Percentiles rank a stretch among this genome's conserved stretches.
phyloP scores from a whole-genome alignment of 2,329 filamentous ascomycete species.

The Ophiostoma fasciatum region DNA sequence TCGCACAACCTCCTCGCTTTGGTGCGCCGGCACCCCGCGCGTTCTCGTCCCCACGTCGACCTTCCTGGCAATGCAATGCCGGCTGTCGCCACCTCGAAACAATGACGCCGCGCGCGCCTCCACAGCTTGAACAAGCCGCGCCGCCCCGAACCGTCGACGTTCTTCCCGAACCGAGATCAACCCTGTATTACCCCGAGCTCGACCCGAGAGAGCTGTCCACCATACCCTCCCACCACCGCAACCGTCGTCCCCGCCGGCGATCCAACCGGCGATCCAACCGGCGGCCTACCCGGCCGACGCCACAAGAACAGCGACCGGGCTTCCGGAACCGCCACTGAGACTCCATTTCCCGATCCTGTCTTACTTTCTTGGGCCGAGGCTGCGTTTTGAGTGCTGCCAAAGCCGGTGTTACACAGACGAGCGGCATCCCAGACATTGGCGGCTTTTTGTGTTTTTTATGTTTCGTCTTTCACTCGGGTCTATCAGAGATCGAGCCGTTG shows the following conservation, averaged over 20 bases:
- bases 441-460: not conserved
- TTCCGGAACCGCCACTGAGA: conserved; percentile 1
- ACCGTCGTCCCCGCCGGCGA: conserved; percentile 8
- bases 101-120: conserved; percentile 29
- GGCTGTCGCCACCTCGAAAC: conserved; percentile 21
- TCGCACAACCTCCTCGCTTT: not conserved
- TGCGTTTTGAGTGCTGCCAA: not conserved
- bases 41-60: not conserved
- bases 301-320: conserved; percentile 5
- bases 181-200: not conserved
- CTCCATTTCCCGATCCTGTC: too few relatives aligned
- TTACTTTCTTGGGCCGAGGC: not conserved
- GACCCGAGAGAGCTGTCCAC: conserved; percentile 6
- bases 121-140: conserved; percentile 16
- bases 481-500: not conserved
- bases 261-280: too few relatives aligned
- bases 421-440: not conserved
- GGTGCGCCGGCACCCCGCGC: not conserved
- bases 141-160: conserved; percentile 1
- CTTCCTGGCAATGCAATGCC: conserved; percentile 18
- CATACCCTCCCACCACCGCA: conserved; percentile 7
- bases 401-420: not conserved
- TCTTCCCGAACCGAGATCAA: conserved; percentile 1
- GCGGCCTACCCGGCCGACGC: conserved; percentile 6
- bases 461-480: too few relatives aligned